Evolutionary conservation across 108 stramenopile species (phyloP), one percentile per base, ranked within the genome.

Genomic region (Cyclotella atomus): DNA sequence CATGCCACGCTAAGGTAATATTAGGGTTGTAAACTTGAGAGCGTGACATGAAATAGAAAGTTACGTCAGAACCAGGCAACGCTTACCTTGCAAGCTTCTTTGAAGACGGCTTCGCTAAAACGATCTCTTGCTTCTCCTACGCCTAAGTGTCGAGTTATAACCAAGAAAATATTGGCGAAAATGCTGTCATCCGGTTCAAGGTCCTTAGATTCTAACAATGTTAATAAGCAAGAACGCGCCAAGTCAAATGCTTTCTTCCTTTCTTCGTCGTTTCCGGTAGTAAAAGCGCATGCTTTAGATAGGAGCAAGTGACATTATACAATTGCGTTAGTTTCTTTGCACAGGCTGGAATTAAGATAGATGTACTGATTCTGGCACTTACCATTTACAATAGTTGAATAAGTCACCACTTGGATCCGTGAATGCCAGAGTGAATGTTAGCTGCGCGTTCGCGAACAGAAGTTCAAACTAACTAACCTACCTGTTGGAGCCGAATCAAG

Each of bases 231-330:
- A 21, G 59, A 21, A 72, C 59, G 57, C 3, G 80, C 80, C 21
- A 81, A 68, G 29, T 81, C 52, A 47, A 81, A 81, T 30, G 80
- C 70, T 20, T 65, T 69, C 62, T 76, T 65, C 53, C 70, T 76
- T n/a, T 65, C 75, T 32, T 71, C 27, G 17, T 65, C 34, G 27
- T 66, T 38, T 24, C 70, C 80, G 14, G 30, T 49, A 24, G 65
- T 68, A 59, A 45, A 79, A 4, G 78, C 78, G 50, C 78, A 79
- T 52, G 70, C 77, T 78, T 2, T n/a, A 34, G 21, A 19, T 19
- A 63, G 20, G 29, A 28, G 16, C 30, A 41, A 38, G 14, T 25
- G 30, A 21, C 52, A 29, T n/a, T n/a, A n/a, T n/a, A n/a, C n/a
- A n/a, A n/a, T n/a, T n/a, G n/a, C n/a, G n/a, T n/a, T n/a, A n/a